A percentile compares a stretch with the other conserved stretches of the same genome.
These are phyloP conservation scores for Teunomyces pallodes DNA, from an alignment of 805 yeast genomes.

Conservation along the genomic window DNA sequence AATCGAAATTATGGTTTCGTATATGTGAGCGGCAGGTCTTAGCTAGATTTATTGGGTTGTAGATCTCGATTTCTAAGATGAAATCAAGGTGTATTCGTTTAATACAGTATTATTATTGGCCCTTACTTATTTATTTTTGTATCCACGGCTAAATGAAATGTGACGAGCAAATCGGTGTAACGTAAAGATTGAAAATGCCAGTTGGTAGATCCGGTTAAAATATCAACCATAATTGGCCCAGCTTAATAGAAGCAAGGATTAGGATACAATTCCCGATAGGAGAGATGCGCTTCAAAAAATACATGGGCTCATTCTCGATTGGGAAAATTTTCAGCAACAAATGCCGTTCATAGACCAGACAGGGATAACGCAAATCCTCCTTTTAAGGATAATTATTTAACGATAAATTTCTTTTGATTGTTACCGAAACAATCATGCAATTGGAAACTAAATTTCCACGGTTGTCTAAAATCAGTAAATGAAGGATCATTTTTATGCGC, in stretches of 20 bases:
- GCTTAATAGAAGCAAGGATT: background rate
- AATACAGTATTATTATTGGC: background rate
- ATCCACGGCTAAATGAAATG: background rate
- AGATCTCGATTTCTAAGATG: too few species aligned
- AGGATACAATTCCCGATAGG: background rate
- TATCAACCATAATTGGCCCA: background rate
- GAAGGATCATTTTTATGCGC: background rate
- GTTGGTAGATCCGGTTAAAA: background rate
- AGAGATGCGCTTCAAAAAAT: background rate
- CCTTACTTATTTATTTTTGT: background rate
- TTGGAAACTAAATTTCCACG: background rate
- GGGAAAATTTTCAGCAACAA: background rate
- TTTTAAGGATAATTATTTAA: background rate
- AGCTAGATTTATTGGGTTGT: background rate
- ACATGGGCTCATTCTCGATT: background rate
- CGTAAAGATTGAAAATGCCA: background rate
- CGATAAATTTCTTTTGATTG: background rate
- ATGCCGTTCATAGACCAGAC: background rate
- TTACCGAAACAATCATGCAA: background rate
- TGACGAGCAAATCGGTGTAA: background rate
- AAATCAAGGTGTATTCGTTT: background rate
- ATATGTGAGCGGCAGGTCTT: background rate
- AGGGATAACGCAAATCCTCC: background rate
- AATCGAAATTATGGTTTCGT: background rate
- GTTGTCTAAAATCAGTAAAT: background rate